These are phyloP conservation scores for Emmonsiellopsis sp. DNA, from an alignment of 2,329 filamentous ascomycete species.

Conservation along the genomic window DNA sequence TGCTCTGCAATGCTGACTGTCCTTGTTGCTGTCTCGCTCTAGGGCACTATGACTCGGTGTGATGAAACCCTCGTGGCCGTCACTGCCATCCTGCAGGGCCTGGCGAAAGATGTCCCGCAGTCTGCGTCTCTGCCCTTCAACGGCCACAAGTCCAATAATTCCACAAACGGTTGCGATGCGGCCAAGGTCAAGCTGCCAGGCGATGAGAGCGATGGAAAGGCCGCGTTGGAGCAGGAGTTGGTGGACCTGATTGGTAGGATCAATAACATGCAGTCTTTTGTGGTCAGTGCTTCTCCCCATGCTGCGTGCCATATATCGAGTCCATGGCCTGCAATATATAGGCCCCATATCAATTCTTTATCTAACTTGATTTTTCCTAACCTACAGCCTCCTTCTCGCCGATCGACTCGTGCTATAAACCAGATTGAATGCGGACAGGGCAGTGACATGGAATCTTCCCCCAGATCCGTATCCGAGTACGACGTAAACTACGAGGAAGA, in stretches of 20 bases:
- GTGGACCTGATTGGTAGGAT: conserved; percentile 68
- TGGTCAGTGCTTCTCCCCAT: conserved; percentile 34
- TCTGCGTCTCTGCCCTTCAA: conserved; percentile 14
- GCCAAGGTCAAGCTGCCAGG: conserved; percentile 66
- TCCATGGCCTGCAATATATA: background rate
- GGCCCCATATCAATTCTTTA: conserved; percentile 16
- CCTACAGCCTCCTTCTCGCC: conserved; percentile 29
- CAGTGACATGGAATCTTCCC: conserved; percentile 44
- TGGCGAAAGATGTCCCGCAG: conserved; percentile 35
- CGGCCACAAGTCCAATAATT: conserved; percentile 19
- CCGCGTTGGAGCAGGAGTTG: conserved; percentile 72
- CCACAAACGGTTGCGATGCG: conserved; percentile 42
- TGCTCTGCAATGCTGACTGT: background rate
- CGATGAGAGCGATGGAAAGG: conserved; percentile 64
- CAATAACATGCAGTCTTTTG: conserved; percentile 72
- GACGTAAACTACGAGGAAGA: conserved; percentile 66
- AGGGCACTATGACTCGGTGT: conserved; percentile 38
- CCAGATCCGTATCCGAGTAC: conserved; percentile 37
- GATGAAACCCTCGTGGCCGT: conserved; percentile 41
- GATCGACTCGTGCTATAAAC: conserved; percentile 29
- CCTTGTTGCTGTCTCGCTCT: conserved; percentile 1
- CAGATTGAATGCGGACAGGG: conserved; percentile 27
- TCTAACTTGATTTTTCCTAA: conserved; percentile 8
- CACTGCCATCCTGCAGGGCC: conserved; percentile 36
- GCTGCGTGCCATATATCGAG: too few species aligned